Evolutionary conservation across 2,329 filamentous ascomycete species (phyloP), one percentile per base, ranked within the genome.

Genomic region (Epichloe aotearoae): DNA sequence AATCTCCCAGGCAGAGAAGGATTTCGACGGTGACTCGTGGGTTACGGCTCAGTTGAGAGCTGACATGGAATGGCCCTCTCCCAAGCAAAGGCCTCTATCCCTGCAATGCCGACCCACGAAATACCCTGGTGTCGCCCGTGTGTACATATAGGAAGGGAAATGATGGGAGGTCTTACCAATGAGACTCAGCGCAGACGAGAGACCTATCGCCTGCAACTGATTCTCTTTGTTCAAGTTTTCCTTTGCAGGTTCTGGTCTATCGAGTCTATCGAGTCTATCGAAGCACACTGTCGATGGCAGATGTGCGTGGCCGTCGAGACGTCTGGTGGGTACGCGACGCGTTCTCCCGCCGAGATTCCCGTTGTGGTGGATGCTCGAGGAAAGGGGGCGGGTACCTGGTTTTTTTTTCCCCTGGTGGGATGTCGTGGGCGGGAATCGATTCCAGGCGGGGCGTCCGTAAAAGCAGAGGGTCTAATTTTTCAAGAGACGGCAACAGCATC

Each of bases 151-250:
- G 17, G 46, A 36, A 33, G 10, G n/a, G 37, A 19, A 44, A 44
- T 30, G 6, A n/a, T 33, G 3, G 34, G 30, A 33, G 52, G 43
- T 56, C 73, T 74, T 64, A 77, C 74, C 72, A 69, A 64, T 61
- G 74, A 77, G 77, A 80, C 37, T 74, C 77, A 80, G 76, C 68
- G 73, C 77, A 81, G 77, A 81, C 78, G 76, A 78, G 63, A 59
- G 57, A 63, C 55, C 59, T 63, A 66, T 78, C 77, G 77, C 73
- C 78, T 77, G 76, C 75, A 70, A 69, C 77, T 76, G 74, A 73
- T 66, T 72, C 75, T 79, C 75, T 59, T 54, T 53, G 58, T 60
- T 56, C 56, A 36, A 37, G 37, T 43, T 59, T 61, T 57, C 58
- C 53, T 52, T 57, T 50, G 53, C 40, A 50, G 37, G 48, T 55